phyloP scores from a whole-genome alignment of 2,329 filamentous ascomycete species.

The Penicillium sp. region DNA sequence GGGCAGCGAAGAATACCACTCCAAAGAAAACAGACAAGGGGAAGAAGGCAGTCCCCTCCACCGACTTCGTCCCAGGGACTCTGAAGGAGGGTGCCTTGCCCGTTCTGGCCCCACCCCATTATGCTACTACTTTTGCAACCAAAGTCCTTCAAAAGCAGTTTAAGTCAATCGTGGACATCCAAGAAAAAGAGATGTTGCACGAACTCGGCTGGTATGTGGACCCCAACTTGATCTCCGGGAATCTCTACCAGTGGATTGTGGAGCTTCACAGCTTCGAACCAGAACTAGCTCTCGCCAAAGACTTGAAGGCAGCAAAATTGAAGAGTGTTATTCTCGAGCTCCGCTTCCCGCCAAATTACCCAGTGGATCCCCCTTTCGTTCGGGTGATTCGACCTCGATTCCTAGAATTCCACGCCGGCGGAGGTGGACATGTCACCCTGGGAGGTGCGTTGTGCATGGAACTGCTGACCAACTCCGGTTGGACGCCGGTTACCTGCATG shows the following conservation, averaged over 20 bases:
- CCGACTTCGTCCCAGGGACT: constrained; percentile 66
- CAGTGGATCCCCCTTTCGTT: constrained; percentile 78
- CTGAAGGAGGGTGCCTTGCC: constrained; percentile 63
- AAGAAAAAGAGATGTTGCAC: constrained; percentile 59
- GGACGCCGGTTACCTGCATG: constrained; percentile 70
- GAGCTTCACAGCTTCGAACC: constrained; percentile 80
- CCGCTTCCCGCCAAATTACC: constrained; percentile 74
- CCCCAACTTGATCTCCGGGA: constrained; percentile 57
- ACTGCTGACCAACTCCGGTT: constrained; percentile 77
- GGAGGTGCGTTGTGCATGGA: constrained; percentile 86
- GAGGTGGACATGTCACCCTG: constrained; percentile 80
- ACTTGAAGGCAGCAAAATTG: constrained; percentile 64
- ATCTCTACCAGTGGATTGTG: constrained; percentile 88
- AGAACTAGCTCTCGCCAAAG: constrained; percentile 65
- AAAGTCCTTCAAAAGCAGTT: constrained; percentile 65
- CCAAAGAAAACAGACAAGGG: not conserved
- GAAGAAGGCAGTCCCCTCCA: constrained; percentile 31
- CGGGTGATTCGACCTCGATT: constrained; percentile 80
- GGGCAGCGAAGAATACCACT: not conserved
- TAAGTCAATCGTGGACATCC: constrained; percentile 60
- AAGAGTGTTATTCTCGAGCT: constrained; percentile 76
- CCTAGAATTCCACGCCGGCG: constrained; percentile 66
- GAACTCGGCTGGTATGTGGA: constrained; percentile 84
- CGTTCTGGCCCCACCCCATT: constrained; percentile 63
- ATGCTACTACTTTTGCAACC: constrained; percentile 62